phyloP scores from a whole-genome alignment of 2,329 filamentous ascomycete species.

The Talaromyces sp. region DNA sequence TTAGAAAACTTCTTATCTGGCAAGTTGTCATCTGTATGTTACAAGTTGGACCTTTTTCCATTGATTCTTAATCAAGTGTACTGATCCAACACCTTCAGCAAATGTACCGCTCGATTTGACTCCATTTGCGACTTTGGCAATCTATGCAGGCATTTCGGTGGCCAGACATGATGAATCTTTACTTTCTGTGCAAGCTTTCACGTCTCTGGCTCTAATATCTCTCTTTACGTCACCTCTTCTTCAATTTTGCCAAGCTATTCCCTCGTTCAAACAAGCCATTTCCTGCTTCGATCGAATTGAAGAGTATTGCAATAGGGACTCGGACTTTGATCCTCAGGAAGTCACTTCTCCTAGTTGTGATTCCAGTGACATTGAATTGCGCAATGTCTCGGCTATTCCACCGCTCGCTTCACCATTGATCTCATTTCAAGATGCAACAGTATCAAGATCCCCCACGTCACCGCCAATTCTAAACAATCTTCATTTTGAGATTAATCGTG shows the following conservation, averaged over 20 bases:
- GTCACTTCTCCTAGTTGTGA: background rate
- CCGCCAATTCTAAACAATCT: background rate
- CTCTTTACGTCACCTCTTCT: constrained; percentile 19
- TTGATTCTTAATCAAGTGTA: background rate
- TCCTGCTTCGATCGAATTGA: constrained; percentile 39
- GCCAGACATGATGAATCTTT: constrained; percentile 11
- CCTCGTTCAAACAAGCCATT: constrained; percentile 30
- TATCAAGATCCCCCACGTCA: background rate
- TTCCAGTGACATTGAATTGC: background rate
- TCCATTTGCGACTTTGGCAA: constrained; percentile 22
- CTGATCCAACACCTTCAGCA: constrained; percentile 15
- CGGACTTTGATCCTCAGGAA: background rate
- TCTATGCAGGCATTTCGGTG: constrained; percentile 16
- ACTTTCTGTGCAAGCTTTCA: constrained; percentile 17
- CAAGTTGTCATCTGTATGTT: constrained; percentile 32
- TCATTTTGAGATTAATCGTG: background rate
- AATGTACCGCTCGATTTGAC: constrained; percentile 37
- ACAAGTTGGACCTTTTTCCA: background rate
- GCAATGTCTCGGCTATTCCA: background rate
- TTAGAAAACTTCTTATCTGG: constrained; percentile 35
- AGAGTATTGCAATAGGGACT: constrained; percentile 18
- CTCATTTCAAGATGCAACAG: background rate
- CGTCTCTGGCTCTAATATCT: constrained; percentile 20
- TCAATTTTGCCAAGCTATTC: constrained; percentile 21
- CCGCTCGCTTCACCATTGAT: background rate